Conservation (phyloP, 768 basidiomycete species). For the Macrocybe gigantea region DNA sequence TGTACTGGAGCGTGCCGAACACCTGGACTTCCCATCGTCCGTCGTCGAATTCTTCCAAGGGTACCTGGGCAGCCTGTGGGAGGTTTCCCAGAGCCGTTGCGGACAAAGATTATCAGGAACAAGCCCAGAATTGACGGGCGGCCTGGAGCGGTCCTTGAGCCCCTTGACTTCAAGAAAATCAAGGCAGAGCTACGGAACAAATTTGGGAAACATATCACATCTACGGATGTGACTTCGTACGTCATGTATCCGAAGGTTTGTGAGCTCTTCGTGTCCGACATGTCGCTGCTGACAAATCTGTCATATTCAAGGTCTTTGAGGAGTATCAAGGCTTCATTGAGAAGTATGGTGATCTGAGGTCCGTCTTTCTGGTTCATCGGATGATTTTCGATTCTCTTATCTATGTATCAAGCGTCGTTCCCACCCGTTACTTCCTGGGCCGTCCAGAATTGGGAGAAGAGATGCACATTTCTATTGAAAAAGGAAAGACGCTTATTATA, state of each 20-base stretch:
- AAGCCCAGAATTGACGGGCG: conserved; percentile 92
- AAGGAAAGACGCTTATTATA: conserved; percentile 95
- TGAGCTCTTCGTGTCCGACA: conserved; percentile 4
- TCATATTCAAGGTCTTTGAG: conserved; percentile 73
- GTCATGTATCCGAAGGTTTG: conserved; percentile 96
- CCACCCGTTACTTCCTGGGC: conserved; percentile 95
- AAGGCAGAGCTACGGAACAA: conserved; percentile 89
- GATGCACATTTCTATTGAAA: conserved; percentile 93
- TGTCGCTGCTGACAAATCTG: background rate
- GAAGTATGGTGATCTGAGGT: conserved; percentile 95
- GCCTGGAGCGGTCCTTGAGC: conserved; percentile 82
- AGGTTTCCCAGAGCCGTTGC: conserved; percentile 97
- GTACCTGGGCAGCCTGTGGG: conserved; percentile 97
- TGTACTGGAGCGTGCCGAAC: conserved; percentile 79
- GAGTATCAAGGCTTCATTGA: conserved; percentile 93
- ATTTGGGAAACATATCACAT: conserved; percentile 93
- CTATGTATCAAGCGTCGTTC: conserved; percentile 66
- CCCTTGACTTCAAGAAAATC: conserved; percentile 94
- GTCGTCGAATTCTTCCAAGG: conserved; percentile 99
- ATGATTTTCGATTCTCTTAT: conserved; percentile 5
- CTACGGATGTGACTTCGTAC: conserved; percentile 89
- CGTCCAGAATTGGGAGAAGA: conserved; percentile 92
- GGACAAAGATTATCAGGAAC: conserved; percentile 86
- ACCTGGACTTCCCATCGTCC: conserved; percentile 95
- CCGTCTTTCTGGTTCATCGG: conserved; percentile 15